Evolutionary conservation across 73 alveolate species (phyloP).

Genomic region (Tetrahymena elliotti): DNA sequence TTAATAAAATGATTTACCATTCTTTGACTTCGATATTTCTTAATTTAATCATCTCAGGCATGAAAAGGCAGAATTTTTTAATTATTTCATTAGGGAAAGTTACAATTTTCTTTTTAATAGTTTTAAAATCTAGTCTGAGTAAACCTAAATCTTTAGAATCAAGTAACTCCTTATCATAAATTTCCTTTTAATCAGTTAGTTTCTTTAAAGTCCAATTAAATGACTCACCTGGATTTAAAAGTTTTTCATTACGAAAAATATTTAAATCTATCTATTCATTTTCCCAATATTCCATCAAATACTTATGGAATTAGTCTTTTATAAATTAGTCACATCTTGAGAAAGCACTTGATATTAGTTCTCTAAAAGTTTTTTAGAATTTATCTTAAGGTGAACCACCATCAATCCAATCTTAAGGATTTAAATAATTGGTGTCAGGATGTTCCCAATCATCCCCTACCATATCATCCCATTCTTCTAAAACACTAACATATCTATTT

Average conservation of each 20-base stretch:
- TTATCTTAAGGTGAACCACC: constrained; percentile 51
- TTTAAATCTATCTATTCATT: constrained; percentile 49
- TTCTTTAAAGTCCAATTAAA: constrained; percentile 18
- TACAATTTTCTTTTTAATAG: constrained; percentile 15
- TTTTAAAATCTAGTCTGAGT: constrained; percentile 15
- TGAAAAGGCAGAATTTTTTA: constrained; percentile 36
- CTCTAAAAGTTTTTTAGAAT: constrained; percentile 32
- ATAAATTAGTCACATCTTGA: constrained; percentile 50
- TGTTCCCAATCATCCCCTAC: constrained; percentile 83
- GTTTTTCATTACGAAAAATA: constrained; percentile 51
- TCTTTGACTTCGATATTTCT: constrained; percentile 51
- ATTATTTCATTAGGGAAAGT: constrained; percentile 48
- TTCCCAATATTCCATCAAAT: constrained; percentile 54
- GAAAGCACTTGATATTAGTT: constrained; percentile 50
- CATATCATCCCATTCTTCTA: constrained; percentile 84
- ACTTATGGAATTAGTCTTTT: constrained; percentile 36
- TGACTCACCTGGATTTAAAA: constrained; percentile 57
- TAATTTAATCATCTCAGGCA: constrained; percentile 47
- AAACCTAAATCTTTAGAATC: constrained; percentile 14
- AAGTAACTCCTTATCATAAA: constrained; percentile 6
- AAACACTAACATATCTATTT: constrained; percentile 53
- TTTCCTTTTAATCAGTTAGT: constrained; percentile 10
- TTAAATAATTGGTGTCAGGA: constrained; percentile 61
- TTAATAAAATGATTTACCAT: constrained; percentile 42
- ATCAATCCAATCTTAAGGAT: constrained; percentile 76